Conservation (phyloP, 176 grass and related monocot genomes). For the Carex pumila region DNA sequence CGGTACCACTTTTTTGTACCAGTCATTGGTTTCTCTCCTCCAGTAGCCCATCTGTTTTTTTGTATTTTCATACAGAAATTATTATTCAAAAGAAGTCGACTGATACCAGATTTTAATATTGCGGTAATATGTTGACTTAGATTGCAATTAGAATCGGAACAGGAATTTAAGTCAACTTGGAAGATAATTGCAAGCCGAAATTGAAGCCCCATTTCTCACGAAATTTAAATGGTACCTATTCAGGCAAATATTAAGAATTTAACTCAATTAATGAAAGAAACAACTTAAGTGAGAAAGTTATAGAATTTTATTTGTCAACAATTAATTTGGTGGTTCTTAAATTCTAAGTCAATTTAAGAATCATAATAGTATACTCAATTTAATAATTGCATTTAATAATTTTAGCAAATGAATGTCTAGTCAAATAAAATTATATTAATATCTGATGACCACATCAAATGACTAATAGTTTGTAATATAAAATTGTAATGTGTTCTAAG, state of each 20-base stretch:
- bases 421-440: neutral
- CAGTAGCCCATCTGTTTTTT: neutral
- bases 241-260: neutral
- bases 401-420: neutral
- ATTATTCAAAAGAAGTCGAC: neutral
- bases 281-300: neutral
- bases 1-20: too few species aligned
- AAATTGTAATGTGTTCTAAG: neutral
- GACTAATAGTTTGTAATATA: neutral
- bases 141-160: neutral
- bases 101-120: neutral
- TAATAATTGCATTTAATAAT: neutral
- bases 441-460: neutral
- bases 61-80: neutral
- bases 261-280: neutral
- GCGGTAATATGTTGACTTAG: neutral
- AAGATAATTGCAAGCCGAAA: too few species aligned
- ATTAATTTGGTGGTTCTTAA: neutral
- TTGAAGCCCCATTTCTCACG: neutral
- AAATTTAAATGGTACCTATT: neutral
- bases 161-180: too few species aligned
- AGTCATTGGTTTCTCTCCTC: too few species aligned
- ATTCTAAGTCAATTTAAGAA: neutral
- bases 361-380: neutral
- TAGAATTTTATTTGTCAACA: neutral